Evolutionary conservation across 2,329 filamentous ascomycete species (phyloP).

Genomic region (Fusarium stilboides): DNA sequence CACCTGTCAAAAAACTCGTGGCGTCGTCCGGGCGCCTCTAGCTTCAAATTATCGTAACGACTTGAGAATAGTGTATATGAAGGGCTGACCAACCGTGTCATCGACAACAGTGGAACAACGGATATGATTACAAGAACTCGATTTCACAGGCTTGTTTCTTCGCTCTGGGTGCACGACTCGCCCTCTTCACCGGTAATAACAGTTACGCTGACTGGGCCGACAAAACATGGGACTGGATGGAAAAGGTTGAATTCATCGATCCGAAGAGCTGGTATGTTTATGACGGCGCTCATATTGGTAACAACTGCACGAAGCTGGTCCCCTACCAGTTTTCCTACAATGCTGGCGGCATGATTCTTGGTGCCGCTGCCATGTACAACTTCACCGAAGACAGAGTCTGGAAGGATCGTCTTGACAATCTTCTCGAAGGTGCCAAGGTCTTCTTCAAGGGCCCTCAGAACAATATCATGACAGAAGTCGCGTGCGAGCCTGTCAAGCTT

Average conservation of each 20-base stretch:
- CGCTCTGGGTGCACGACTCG: conserved; percentile 76
- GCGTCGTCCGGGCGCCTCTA: background rate
- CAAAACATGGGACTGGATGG: conserved; percentile 80
- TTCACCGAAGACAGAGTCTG: conserved; percentile 68
- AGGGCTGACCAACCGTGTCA: conserved; percentile 17
- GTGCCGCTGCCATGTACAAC: conserved; percentile 79
- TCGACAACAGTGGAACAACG: conserved; percentile 74
- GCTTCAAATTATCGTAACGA: background rate
- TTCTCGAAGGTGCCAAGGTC: conserved; percentile 67
- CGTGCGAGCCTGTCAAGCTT: conserved; percentile 73
- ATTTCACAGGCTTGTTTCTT: conserved; percentile 76
- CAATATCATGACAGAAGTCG: conserved; percentile 75
- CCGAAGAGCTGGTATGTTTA: conserved; percentile 70
- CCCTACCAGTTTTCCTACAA: conserved; percentile 80
- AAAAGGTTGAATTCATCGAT: conserved; percentile 70
- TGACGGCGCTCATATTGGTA: conserved; percentile 71
- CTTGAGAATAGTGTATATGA: background rate
- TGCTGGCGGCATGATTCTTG: conserved; percentile 75
- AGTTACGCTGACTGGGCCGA: conserved; percentile 86
- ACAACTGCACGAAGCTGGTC: conserved; percentile 71
- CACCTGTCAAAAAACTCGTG: conserved; percentile 1
- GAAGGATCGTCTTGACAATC: conserved; percentile 70
- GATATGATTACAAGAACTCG: conserved; percentile 83
- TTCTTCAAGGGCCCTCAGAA: conserved; percentile 69
- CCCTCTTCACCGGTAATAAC: conserved; percentile 81